Base-by-base conservation (phyloP, 805 yeast species). In the Metschnikowia anglica region DNA sequence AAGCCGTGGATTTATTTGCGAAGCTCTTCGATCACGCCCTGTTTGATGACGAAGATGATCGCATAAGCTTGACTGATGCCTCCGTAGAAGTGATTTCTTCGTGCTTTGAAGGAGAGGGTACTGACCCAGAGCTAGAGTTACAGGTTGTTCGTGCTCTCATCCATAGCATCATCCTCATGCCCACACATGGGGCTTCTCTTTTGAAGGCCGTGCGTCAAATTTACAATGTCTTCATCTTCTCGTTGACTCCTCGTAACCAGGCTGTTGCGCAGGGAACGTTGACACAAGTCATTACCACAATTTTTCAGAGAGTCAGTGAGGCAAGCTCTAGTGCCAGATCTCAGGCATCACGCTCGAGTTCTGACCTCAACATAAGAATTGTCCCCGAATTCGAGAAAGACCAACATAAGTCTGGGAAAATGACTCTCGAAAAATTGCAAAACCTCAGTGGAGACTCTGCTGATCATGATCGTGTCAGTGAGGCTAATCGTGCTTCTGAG, bases 231-330 rank as follows among this genome's bases (percentile, higher is more conserved):
- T 95, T 91, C 58, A 83, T 93, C 31, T 76, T 88, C 43, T 88
- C 97, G 0, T 72, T 85, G 46, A 81, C 85, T 15, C 80, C 91
- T 3, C 72, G 85, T 19, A 91, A 89, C 59, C 99, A 93, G 65
- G 86, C 89, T 1, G 82, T 90, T 46, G 98, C 99, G 0, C 98
- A 95, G 68, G 98, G 96, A 1, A 85, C 93, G 6, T 73, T 93
- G 51, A 87, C 95, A 2, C 99, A 93, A 66, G 85, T 91, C 56
- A 88, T 93, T 17, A 81, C 82, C 42, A 81, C 87, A 7, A 83
- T 90, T 9, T 93, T 88, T 66, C 95, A 86, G 48, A 79, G 93
- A 49, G 70, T 71, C 19, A 49, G 59, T 30, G 73, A 68, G 34
- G 51, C 61, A n/a, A 28, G 37, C 12, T 37, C 43, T 15, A 26